Conservation (phyloP, 768 basidiomycete genomes). For the Trametes coccinea region DNA sequence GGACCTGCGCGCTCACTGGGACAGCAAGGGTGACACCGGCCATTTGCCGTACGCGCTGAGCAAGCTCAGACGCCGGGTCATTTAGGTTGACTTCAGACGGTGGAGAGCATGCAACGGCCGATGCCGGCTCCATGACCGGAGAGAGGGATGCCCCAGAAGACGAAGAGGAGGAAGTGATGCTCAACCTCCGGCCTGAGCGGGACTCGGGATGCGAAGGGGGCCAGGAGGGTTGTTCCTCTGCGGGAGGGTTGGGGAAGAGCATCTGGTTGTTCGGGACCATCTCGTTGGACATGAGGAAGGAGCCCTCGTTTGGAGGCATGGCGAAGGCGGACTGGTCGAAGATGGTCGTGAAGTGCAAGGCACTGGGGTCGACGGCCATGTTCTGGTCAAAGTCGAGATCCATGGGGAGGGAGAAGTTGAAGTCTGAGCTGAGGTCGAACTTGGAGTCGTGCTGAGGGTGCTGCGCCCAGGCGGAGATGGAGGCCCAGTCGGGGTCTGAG, state of each 20-base stretch:
- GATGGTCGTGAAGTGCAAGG: slow-evolving; percentile 51
- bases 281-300: slow-evolving; percentile 16
- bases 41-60: slow-evolving; percentile 38
- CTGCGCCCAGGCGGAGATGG: slow-evolving; percentile 46
- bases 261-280: slow-evolving; percentile 14
- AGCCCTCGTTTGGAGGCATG: slow-evolving; percentile 4
- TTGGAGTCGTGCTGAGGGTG: slow-evolving; percentile 27
- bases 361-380: slow-evolving; percentile 64
- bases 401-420: slow-evolving; percentile 45
- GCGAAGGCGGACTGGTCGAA: slow-evolving; percentile 27
- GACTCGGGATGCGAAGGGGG: slow-evolving; percentile 22
- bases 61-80: slow-evolving; percentile 38
- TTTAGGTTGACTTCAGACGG: slow-evolving; percentile 26
- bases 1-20: slow-evolving; percentile 37
- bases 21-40: slow-evolving; percentile 42
- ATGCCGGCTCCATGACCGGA: slow-evolving; percentile 45
- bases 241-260: slow-evolving; percentile 13
- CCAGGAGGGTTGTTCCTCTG: slow-evolving; percentile 18
- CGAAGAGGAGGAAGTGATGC: slow-evolving; percentile 53
- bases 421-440: slow-evolving; percentile 45
- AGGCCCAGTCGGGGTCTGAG: slow-evolving; percentile 50
- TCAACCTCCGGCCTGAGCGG: slow-evolving; percentile 43
- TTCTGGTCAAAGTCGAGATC: slow-evolving; percentile 63
- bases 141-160: slow-evolving; percentile 58
- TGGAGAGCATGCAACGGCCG: slow-evolving; percentile 27